Evolutionary conservation across 73 alveolate genomes (phyloP).

Genomic region (Paramecium sexaurelia): DNA sequence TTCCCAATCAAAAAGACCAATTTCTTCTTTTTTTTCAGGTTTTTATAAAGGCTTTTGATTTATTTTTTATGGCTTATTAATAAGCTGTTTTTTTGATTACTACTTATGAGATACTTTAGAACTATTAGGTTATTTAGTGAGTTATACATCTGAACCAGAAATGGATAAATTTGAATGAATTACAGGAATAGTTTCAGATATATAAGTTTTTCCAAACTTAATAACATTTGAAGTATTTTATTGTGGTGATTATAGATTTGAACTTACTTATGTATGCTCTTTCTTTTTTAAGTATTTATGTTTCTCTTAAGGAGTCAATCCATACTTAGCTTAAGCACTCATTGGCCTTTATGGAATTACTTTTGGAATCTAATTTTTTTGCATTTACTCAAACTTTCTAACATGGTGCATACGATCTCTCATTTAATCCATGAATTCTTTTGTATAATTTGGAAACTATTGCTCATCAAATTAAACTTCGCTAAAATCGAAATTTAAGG

Average conservation of each 20-base stretch:
- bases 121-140: neutral
- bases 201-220: neutral
- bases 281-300: neutral
- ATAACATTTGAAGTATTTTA: neutral
- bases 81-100: neutral
- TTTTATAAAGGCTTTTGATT: neutral
- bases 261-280: neutral
- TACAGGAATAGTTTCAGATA: constrained; percentile 4
- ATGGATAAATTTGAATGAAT: neutral
- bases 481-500: neutral
- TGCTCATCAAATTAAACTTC: neutral
- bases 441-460: neutral
- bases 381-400: neutral
- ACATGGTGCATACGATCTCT: neutral
- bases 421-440: neutral
- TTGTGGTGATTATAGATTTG: neutral
- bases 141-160: neutral
- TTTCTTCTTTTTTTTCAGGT: neutral
- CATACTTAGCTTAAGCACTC: neutral
- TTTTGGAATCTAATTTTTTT: neutral
- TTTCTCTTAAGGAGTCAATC: neutral
- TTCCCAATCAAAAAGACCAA: constrained; percentile 14
- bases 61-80: neutral
- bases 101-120: neutral
- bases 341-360: neutral